phyloP scores from a whole-genome alignment of 2,329 filamentous ascomycete species.

The Pseudopyrenochaeta lycopersici region DNA sequence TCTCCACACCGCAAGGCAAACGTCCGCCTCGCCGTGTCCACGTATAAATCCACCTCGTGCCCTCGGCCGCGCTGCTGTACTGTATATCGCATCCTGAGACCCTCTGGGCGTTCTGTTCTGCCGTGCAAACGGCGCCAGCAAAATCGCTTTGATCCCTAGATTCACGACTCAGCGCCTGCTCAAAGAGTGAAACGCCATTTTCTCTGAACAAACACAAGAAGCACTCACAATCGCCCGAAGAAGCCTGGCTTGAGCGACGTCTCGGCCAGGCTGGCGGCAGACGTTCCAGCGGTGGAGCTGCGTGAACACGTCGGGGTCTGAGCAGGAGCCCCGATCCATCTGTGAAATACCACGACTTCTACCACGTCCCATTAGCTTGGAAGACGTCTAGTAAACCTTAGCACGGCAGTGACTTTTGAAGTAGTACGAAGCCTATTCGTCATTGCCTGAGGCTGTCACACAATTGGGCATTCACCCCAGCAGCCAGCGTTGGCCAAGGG shows the following conservation, averaged over 20 bases:
- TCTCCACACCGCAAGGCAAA: constrained; percentile 22
- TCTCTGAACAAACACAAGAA: neutral
- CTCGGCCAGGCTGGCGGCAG: neutral
- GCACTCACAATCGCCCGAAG: neutral
- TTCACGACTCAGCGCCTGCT: neutral
- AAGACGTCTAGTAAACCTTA: constrained; percentile 15
- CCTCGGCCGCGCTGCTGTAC: constrained; percentile 1
- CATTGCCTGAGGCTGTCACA: neutral
- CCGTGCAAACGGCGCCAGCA: neutral
- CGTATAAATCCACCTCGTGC: neutral
- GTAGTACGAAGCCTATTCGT: neutral
- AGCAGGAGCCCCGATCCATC: neutral
- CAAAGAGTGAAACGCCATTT: neutral
- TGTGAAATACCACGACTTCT: neutral
- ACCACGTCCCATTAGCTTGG: constrained; percentile 30
- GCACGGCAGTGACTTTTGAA: neutral
- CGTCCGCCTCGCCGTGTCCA: constrained; percentile 23
- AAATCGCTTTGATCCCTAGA: neutral
- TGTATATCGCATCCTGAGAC: constrained; percentile 4
- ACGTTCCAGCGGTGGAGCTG: neutral
- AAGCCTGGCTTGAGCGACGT: neutral
- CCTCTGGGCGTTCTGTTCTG: neutral
- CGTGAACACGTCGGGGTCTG: neutral
- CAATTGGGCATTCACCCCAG: neutral
- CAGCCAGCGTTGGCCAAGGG: constrained; percentile 11